Evolutionary conservation across 495 filamentous ascomycete genomes (phyloP).

Genomic region (Aspergillus nidulans): DNA sequence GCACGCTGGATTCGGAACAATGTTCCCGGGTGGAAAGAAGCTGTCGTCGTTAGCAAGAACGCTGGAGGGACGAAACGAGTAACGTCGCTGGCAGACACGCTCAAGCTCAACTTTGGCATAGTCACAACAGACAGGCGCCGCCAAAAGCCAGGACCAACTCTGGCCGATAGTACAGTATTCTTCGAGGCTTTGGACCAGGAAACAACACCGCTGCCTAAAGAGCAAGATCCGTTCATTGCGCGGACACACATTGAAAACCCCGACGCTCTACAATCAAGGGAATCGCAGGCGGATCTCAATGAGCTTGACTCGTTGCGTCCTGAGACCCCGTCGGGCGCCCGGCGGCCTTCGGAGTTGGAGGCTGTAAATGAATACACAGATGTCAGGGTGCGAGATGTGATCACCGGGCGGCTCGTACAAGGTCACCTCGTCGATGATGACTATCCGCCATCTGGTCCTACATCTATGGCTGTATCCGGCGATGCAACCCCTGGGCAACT

Average conservation of each 20-base stretch:
- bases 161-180: conserved; percentile 62
- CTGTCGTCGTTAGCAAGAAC: conserved; percentile 97
- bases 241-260: conserved; percentile 23
- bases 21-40: conserved; percentile 80
- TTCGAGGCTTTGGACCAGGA: conserved; percentile 44
- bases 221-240: conserved; percentile 31
- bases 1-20: conserved; percentile 93
- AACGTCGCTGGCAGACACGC: conserved; percentile 90
- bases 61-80: conserved; percentile 94
- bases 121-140: conserved; percentile 90
- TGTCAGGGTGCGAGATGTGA: conserved; percentile 81
- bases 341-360: conserved; percentile 44
- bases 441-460: conserved; percentile 64
- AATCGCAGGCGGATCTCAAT: conserved; percentile 1
- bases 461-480: conserved; percentile 58
- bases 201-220: conserved; percentile 16
- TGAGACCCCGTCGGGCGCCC: conserved; percentile 35
- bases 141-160: conserved; percentile 46
- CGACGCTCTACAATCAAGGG: conserved; percentile 13
- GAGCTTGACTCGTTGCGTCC: conserved; percentile 22
- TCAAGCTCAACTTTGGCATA: conserved; percentile 96
- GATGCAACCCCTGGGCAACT: conserved; percentile 37
- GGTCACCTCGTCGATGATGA: conserved; percentile 96
- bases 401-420: conserved; percentile 86
- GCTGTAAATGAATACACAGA: conserved; percentile 71